Evolutionary conservation across 2,329 filamentous ascomycete genomes (phyloP).

Genomic region (Alternaria ventricosa): DNA sequence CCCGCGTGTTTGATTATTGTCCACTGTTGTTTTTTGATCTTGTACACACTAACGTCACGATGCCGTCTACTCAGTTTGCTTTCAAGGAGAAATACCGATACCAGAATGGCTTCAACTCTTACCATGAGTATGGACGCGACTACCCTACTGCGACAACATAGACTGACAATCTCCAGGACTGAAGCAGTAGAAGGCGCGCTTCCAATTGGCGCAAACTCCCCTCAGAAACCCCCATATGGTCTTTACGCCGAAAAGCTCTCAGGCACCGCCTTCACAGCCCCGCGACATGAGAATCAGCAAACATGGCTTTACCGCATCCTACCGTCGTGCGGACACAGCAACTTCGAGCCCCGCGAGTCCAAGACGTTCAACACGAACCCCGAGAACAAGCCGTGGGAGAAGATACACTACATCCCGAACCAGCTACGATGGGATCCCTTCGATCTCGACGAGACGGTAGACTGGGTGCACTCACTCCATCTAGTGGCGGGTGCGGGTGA

Average conservation of each 20-base stretch:
- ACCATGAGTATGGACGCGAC: conserved; percentile 70
- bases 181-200: conserved; percentile 78
- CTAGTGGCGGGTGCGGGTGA: conserved; percentile 81
- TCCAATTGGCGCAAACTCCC: conserved; percentile 78
- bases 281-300: conserved; percentile 63
- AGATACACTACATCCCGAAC: conserved; percentile 78
- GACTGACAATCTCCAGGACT: conserved; percentile 59
- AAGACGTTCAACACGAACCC: conserved; percentile 59
- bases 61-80: conserved; percentile 70
- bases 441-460: conserved; percentile 71
- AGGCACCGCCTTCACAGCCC: conserved; percentile 66
- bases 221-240: conserved; percentile 78
- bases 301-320: conserved; percentile 65
- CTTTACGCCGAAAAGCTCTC: conserved; percentile 78
- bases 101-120: conserved; percentile 77
- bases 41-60: conserved; percentile 47
- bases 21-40: conserved; percentile 34
- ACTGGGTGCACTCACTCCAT: conserved; percentile 73
- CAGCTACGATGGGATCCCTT: conserved; percentile 83
- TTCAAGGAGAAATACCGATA: conserved; percentile 75
- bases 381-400: conserved; percentile 58
- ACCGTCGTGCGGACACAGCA: conserved; percentile 64
- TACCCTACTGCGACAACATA: not conserved
- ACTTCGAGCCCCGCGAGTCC: conserved; percentile 59
- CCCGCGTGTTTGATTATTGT: conserved; percentile 23